Conservation (phyloP, 306 rosid genomes). For the Geum urbanum region DNA sequence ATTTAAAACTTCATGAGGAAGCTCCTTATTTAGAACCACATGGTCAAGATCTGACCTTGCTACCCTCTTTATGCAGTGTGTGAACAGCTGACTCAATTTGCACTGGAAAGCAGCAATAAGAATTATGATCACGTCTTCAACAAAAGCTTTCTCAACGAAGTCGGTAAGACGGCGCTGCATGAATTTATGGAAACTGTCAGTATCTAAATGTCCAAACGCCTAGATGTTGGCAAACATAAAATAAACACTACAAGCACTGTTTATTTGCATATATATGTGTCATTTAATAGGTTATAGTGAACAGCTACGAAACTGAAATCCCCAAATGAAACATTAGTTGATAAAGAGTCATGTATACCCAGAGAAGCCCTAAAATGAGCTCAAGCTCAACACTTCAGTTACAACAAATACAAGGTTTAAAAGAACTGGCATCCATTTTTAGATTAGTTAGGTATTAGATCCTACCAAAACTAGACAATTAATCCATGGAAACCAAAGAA, state of each 20-base stretch:
- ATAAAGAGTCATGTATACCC: not conserved
- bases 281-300: no score
- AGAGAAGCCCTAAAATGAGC: not conserved
- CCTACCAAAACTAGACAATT: not conserved
- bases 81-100: conserved; percentile 53
- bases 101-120: conserved; percentile 61
- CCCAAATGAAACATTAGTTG: not conserved
- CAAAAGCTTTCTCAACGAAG: conserved; percentile 78
- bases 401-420: not conserved
- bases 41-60: conserved; percentile 63
- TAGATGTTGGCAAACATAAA: not conserved
- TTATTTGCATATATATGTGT: not conserved
- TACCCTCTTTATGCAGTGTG: conserved; percentile 59
- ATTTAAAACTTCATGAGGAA: conserved; percentile 47
- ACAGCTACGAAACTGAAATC: not conserved
- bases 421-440: not conserved
- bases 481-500: not conserved
- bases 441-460: not conserved
- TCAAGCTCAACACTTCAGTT: not conserved
- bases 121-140: conserved; percentile 79
- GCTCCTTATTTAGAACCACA: conserved; percentile 65
- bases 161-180: conserved; percentile 75
- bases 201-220: conserved; percentile 18
- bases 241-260: not conserved
- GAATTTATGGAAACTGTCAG: conserved; percentile 6